phyloP scores from a whole-genome alignment of 2,329 filamentous ascomycete genomes.

The Cordyceps cicadae region DNA sequence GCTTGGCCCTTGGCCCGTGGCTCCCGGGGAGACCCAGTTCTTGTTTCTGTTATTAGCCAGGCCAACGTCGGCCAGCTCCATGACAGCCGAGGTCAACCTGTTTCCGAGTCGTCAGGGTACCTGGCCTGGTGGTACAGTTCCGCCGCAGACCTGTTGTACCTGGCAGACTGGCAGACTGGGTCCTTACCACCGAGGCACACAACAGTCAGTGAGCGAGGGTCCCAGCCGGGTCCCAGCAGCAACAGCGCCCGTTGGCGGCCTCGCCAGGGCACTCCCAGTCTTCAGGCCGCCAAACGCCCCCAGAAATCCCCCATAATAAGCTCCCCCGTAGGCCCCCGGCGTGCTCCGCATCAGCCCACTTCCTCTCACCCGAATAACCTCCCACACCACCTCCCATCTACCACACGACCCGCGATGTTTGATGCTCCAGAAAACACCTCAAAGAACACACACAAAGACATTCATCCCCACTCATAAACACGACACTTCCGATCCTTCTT shows the following conservation, averaged over 20 bases:
- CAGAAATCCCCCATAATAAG: neutral
- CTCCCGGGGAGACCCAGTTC: constrained; percentile 6
- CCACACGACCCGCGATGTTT: neutral
- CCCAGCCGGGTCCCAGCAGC: no score
- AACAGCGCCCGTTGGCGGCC: no score
- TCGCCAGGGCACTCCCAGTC: neutral
- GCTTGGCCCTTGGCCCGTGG: neutral
- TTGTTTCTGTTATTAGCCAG: neutral
- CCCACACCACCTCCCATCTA: neutral
- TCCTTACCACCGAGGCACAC: neutral
- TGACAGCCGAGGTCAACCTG: constrained; percentile 10
- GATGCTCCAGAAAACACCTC: neutral
- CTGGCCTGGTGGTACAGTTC: neutral
- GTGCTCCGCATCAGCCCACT: constrained; percentile 10
- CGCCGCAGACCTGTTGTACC: neutral
- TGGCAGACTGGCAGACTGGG: neutral
- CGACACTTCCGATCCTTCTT: neutral
- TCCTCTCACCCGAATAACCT: constrained; percentile 10
- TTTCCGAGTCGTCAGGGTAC: neutral
- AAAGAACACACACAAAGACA: neutral
- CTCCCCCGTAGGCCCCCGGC: constrained; percentile 6
- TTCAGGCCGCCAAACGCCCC: neutral
- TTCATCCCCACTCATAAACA: neutral
- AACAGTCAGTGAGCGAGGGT: neutral
- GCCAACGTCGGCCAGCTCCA: constrained; percentile 3